Evolutionary conservation across 169 alveolate species (phyloP), one percentile per base, ranked within the genome.

Genomic region (Plasmodium yoelii): DNA sequence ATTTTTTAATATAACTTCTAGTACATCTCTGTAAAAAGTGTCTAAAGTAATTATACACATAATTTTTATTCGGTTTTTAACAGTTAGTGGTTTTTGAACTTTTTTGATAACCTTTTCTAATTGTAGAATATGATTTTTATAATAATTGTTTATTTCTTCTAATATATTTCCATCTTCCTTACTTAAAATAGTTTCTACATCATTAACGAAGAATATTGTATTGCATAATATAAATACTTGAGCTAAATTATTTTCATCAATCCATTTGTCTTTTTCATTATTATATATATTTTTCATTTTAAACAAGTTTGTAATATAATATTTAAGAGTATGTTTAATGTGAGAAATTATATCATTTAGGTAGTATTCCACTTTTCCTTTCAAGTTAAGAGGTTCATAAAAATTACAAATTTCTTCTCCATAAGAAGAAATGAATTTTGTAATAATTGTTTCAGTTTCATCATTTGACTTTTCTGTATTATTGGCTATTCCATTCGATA

Each of bases 31-130:
- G 51, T 97, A 95, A 93, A 97, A 99, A 22, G 99, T 97, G 88
- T 98, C 99, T 88, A 97, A 92, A 39, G 99, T 98, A 87, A 98
- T 98, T 88, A 97, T 84, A 61, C 98, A 97, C 99, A 98, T 98
- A 55, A 98, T 94, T 93, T 97, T 97, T 86, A 86, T 93, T 34
- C 97, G 71, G 61, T 88, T 89, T 10, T 97, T 97, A 77, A 93
- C 95, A 9, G 94, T 93, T 46, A 98, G 88, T 59, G 97, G 96
- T 28, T 98, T 98, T 92, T 96, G 96, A 65, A 97, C 98, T 88
- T 96, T 93, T 71, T 96, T 95, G 88, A 98, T 98, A 51, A 97
- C 92, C 53, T 90, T 95, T 69, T 97, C 93, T 26, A 97, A 87
- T 65, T 91, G 87, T 49, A 89, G 93, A n/a, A 95, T 90, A 80